Base-by-base conservation (phyloP, 257 asterid genomes). In the Solanum sparsipilum region DNA sequence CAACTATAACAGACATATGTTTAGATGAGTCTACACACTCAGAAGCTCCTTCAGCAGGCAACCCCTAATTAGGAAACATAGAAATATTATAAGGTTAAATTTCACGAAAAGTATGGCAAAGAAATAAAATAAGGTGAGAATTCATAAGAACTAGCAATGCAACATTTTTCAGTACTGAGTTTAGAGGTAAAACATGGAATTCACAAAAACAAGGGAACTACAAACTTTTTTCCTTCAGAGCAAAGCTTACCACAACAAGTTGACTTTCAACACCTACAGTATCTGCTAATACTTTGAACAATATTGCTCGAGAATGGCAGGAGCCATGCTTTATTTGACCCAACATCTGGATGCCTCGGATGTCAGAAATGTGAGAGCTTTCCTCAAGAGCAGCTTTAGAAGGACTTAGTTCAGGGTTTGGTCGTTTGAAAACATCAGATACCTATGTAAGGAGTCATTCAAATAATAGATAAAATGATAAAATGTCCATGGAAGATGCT, bases 251-350 rank as follows among this genome's bases (percentile, higher is more conserved):
- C 98, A 94, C 98, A 91, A 97, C 92, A 76, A 97, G 95, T 89
- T 94, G 92, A 89, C 98, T 93, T 91, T 97, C 98, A 87, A 97
- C 98, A 90, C 99, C 98, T 87, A 97, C 98, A 83, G 99, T 91
- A 92, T 97, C 99, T 1, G 99, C 99, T 88, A 97, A 98, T 93
- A 95, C 98, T 92, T 97, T 97, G 89, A 97, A 97, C 48, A 97
- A 87, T 88, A 97, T 96, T 87, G 99, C 99, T 85, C 99, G 94
- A 79, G 98, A 95, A 84, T 98, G 94, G 93, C 99, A 97, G 46
- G 99, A 92, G 86, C 98, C 98, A 34, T 96, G 98, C 90, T 93
- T 95, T 89, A 97, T 95, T 89, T 97, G 99, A 85, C 99, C 98
- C 88, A 97, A 89, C 95, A 97, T 89, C 91, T 94, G 99, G 87